Percentiles rank a stretch among this genome's conserved stretches.
These are phyloP conservation scores for Grammothele lineata DNA, from an alignment of 768 basidiomycete species.

Conservation along the genomic window DNA sequence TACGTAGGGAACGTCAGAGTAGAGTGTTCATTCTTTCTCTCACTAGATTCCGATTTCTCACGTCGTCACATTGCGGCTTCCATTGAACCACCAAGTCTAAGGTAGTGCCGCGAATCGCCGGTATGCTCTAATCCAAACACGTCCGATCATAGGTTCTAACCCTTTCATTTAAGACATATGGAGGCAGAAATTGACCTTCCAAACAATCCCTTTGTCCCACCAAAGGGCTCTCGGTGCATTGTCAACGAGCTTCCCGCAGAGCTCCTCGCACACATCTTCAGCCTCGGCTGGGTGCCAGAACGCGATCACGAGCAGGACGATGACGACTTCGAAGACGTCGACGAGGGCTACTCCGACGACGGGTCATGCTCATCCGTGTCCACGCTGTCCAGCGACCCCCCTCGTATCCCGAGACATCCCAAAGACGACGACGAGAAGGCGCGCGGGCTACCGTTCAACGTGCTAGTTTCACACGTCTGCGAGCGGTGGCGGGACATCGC, in stretches of 20 bases:
- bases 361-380: constrained; percentile 7
- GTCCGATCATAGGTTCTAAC: too few relatives aligned
- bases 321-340: constrained; percentile 32
- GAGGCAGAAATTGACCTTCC: too few relatives aligned
- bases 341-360: constrained; percentile 18
- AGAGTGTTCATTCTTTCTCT: too few relatives aligned
- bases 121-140: too few relatives aligned
- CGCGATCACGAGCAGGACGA: constrained; percentile 24
- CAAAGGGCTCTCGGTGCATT: constrained; percentile 18
- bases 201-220: constrained; percentile 11
- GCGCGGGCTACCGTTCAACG: constrained; percentile 37
- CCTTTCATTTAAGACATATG: too few relatives aligned
- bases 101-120: too few relatives aligned
- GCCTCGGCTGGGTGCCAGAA: constrained; percentile 2
- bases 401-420: constrained; percentile 1
- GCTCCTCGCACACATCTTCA: constrained; percentile 44
- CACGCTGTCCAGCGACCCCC: background rate
- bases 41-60: too few relatives aligned
- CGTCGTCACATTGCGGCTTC: too few relatives aligned
- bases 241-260: constrained; percentile 54
- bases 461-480: constrained; percentile 61
- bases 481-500: constrained; percentile 51
- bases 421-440: constrained; percentile 11
- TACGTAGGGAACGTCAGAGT: too few relatives aligned
- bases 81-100: too few relatives aligned